Evolutionary conservation across 1,139 yeast species (phyloP).

Genomic region (Pichia inconspicua): DNA sequence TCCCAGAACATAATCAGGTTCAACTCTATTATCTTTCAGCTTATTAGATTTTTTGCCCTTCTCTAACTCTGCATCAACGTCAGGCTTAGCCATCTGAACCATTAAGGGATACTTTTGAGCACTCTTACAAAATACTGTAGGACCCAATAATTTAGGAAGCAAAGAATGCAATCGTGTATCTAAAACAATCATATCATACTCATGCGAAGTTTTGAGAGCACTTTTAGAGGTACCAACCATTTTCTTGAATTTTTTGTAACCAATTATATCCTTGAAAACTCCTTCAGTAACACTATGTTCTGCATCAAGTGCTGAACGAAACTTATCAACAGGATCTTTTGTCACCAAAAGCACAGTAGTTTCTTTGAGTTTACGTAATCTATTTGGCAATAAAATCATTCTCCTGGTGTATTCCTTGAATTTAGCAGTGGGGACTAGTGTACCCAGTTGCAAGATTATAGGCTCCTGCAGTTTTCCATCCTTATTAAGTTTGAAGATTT

Average conservation of each 20-base stretch:
- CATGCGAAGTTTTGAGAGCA: conserved; percentile 43
- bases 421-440: conserved; percentile 40
- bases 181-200: conserved; percentile 57
- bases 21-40: conserved; percentile 48
- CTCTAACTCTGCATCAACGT: conserved; percentile 33
- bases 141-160: conserved; percentile 49
- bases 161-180: conserved; percentile 58
- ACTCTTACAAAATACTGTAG: conserved; percentile 48
- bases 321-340: conserved; percentile 57
- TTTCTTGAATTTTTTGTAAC: conserved; percentile 48
- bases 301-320: conserved; percentile 39
- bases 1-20: conserved; percentile 49
- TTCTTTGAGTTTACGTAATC: conserved; percentile 39
- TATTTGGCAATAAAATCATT: conserved; percentile 52
- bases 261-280: conserved; percentile 46
- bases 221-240: conserved; percentile 39
- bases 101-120: conserved; percentile 55
- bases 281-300: conserved; percentile 52
- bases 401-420: conserved; percentile 56
- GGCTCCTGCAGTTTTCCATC: conserved; percentile 24
- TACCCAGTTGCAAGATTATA: conserved; percentile 48
- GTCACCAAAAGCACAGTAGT: conserved; percentile 53
- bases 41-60: conserved; percentile 33
- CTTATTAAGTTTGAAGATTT: conserved; percentile 14
- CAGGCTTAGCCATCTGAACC: conserved; percentile 55